Conservation (phyloP, 179 eudicot species). For the Spinacia oleracea region DNA sequence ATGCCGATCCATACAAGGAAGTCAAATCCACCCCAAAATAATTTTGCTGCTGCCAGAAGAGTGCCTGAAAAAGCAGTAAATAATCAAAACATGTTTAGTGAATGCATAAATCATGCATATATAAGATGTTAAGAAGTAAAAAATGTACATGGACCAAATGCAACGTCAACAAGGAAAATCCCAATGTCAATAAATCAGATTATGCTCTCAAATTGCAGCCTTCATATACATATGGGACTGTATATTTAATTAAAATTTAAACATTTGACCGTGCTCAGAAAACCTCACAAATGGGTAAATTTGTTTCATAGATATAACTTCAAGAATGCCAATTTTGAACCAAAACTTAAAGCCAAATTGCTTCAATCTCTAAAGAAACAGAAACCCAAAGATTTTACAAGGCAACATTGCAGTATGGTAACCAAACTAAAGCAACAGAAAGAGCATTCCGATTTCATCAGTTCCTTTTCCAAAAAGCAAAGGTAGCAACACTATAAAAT, state of each 20-base stretch:
- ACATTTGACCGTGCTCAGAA: not conserved
- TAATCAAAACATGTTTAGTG: not conserved
- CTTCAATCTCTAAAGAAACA: not conserved
- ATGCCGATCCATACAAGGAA: constrained; percentile 81
- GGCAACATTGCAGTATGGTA: not conserved
- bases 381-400: no score
- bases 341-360: not conserved
- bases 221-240: not conserved
- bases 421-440: not conserved
- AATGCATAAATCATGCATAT: not conserved
- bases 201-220: not conserved
- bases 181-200: not conserved
- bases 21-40: constrained; percentile 97
- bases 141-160: not conserved
- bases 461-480: not conserved
- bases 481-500: not conserved
- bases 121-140: not conserved
- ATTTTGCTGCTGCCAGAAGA: constrained; percentile 99
- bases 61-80: constrained; percentile 53
- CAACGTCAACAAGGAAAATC: not conserved
- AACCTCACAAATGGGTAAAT: not conserved
- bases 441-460: not conserved
- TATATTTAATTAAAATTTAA: no score
- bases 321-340: not conserved
- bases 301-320: not conserved